Percentiles rank a stretch among this genome's conserved stretches.
phyloP scores from a whole-genome alignment of 345 rosid species.

The Raphanus sativus region DNA sequence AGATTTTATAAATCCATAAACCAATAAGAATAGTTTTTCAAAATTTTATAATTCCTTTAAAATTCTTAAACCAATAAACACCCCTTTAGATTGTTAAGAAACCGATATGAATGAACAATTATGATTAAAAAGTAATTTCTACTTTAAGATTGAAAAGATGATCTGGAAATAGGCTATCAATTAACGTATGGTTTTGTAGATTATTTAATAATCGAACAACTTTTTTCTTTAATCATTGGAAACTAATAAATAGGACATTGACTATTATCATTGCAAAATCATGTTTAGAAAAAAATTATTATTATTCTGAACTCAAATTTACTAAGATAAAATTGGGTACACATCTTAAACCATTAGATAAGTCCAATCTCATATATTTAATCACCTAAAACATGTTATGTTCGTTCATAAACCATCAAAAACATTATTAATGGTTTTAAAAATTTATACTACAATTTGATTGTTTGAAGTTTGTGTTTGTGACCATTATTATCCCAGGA shows the following conservation, averaged over 20 bases:
- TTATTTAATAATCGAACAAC: neutral
- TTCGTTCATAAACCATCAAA: too few species aligned
- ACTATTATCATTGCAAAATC: neutral
- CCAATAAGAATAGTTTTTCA: too few species aligned
- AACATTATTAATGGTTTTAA: too few species aligned
- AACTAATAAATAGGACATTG: neutral
- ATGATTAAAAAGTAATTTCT: neutral
- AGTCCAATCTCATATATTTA: neutral
- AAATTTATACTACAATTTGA: too few species aligned
- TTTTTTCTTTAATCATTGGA: neutral
- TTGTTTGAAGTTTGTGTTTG: neutral
- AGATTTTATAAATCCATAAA: too few species aligned
- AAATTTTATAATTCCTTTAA: too few species aligned
- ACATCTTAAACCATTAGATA: neutral
- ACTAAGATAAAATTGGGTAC: neutral
- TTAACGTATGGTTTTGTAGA: neutral
- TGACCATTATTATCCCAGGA: neutral
- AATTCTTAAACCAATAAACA: too few species aligned
- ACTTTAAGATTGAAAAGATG: neutral
- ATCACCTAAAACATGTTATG: neutral
- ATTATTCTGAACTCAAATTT: neutral
- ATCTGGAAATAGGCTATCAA: neutral
- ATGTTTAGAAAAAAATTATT: neutral
- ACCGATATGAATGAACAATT: too few species aligned
- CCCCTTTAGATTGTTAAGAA: too few species aligned